Percentiles rank a stretch among this genome's conserved stretches.
These are phyloP conservation scores for Antitrichia curtipendula DNA, from an alignment of 225 moss, liverwort and hornwort genomes.

Conservation along the genomic window DNA sequence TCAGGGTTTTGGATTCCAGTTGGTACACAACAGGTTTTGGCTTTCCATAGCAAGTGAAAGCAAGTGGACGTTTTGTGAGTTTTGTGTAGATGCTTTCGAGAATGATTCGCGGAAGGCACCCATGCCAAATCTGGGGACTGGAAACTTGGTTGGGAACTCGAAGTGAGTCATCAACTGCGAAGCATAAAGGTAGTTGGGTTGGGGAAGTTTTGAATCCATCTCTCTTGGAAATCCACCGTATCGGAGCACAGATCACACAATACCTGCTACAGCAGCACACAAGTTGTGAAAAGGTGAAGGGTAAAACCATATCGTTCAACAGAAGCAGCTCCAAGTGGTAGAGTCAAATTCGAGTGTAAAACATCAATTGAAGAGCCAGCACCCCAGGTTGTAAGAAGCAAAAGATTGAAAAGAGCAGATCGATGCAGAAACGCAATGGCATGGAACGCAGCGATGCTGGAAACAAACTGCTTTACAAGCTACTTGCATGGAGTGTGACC, in stretches of 20 bases:
- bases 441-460: neutral
- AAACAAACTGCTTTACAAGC: constrained; percentile 39
- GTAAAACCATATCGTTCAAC: neutral
- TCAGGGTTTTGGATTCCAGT: neutral
- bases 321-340: neutral
- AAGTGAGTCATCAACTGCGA: constrained; percentile 50
- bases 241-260: too few species aligned
- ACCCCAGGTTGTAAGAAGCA: neutral
- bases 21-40: constrained; percentile 1
- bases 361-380: neutral
- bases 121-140: constrained; percentile 49
- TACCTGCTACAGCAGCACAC: too few species aligned
- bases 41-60: constrained; percentile 45
- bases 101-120: constrained; percentile 59
- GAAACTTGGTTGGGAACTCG: constrained; percentile 47
- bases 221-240: constrained; percentile 41
- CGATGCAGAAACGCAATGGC: neutral
- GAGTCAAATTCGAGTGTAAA: neutral
- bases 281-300: too few species aligned
- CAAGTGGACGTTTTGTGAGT: constrained; percentile 21
- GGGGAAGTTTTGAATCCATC: neutral
- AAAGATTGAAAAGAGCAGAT: neutral
- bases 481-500: constrained; percentile 51
- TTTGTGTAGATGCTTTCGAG: constrained; percentile 49
- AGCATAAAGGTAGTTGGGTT: constrained; percentile 30